phyloP scores from a whole-genome alignment of 768 basidiomycete genomes.

The Hygrocybe punicea region DNA sequence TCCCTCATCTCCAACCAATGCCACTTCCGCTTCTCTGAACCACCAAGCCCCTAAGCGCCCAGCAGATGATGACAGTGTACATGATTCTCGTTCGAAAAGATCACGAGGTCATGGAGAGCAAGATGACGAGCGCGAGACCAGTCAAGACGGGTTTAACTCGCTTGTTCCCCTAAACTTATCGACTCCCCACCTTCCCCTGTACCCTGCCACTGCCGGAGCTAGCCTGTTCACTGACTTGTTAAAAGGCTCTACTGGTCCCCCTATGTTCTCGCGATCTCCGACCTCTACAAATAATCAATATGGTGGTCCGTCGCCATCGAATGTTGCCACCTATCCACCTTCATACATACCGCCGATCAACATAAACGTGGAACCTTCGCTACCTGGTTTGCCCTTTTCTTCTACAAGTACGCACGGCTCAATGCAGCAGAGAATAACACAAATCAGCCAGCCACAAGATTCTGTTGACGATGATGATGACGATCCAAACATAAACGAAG shows the following conservation, averaged over 20 bases:
- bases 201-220: constrained; percentile 25
- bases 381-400: constrained; percentile 51
- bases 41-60: constrained; percentile 47
- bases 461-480: constrained; percentile 59
- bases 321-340: constrained; percentile 40
- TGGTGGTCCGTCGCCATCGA: constrained; percentile 33
- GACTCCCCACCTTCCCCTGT: constrained; percentile 29
- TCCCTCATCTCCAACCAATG: constrained; percentile 23
- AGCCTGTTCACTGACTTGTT: constrained; percentile 62
- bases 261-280: constrained; percentile 56
- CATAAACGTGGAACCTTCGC: constrained; percentile 53
- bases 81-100: constrained; percentile 48
- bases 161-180: constrained; percentile 52
- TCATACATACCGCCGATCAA: constrained; percentile 57
- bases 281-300: constrained; percentile 40
- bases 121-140: constrained; percentile 40
- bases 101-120: constrained; percentile 38
- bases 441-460: constrained; percentile 34
- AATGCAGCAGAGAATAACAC: constrained; percentile 35
- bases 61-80: constrained; percentile 45
- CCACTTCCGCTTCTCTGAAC: constrained; percentile 7
- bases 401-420: constrained; percentile 23
- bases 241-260: constrained; percentile 49
- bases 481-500: constrained; percentile 73
- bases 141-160: constrained; percentile 50